Conservation (phyloP, 2,329 filamentous ascomycete species). For the Neofusicoccum laricinum region DNA sequence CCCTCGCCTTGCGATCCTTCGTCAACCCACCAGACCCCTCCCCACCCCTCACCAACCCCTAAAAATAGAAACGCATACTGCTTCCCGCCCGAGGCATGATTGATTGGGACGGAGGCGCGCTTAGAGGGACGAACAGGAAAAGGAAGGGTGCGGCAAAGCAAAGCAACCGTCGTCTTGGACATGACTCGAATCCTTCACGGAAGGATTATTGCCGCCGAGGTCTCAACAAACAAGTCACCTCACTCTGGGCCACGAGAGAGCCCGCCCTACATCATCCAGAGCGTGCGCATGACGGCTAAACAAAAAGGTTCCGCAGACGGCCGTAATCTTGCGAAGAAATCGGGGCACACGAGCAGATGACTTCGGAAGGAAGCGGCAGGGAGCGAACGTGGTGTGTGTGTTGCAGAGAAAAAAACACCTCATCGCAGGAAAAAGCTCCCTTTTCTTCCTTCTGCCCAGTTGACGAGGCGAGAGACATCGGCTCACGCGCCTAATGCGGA, state of each 20-base stretch:
- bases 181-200: conserved; percentile 5
- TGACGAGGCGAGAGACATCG: not conserved
- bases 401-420: not conserved
- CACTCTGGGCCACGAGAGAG: not conserved
- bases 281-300: not conserved
- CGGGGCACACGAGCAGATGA: not conserved
- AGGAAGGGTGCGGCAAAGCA: not conserved
- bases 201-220: not conserved
- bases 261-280: not conserved
- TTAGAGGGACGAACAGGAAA: not conserved
- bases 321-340: not conserved
- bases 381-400: not conserved
- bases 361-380: not conserved
- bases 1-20: not conserved
- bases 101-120: not conserved
- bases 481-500: conserved; percentile 1
- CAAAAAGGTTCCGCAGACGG: not conserved
- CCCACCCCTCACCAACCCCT: not conserved
- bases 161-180: not conserved
- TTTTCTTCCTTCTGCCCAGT: not conserved
- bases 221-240: conserved; percentile 1
- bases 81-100: not conserved
- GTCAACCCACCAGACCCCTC: not conserved
- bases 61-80: not conserved
- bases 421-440: not conserved